phyloP scores from a whole-genome alignment of 805 yeast species.

The Barnettozyma salicaria region DNA sequence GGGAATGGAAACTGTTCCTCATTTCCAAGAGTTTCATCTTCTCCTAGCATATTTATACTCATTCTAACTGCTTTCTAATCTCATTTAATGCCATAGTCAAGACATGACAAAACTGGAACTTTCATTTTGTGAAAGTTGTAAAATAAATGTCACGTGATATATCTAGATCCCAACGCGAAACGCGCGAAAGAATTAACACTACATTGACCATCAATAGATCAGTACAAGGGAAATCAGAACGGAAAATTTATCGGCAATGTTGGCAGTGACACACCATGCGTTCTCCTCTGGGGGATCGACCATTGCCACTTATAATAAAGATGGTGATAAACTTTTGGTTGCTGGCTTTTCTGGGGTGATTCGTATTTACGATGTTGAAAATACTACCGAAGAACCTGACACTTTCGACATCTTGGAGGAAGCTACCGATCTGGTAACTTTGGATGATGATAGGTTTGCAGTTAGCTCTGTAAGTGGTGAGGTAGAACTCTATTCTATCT shows the following conservation, averaged over 20 bases:
- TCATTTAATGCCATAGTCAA: too few relatives aligned
- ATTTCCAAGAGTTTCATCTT: too few relatives aligned
- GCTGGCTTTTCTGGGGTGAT: conserved; percentile 23
- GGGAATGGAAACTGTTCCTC: conserved; percentile 28
- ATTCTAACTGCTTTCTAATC: too few relatives aligned
- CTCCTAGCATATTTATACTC: too few relatives aligned
- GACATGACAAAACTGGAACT: too few relatives aligned
- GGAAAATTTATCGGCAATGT: too few relatives aligned
- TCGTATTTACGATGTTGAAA: conserved; percentile 16
- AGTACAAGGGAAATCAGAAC: too few relatives aligned
- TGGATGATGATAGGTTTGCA: conserved; percentile 18
- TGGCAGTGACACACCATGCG: conserved; percentile 16
- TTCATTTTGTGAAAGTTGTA: too few relatives aligned
- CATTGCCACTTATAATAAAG: conserved; percentile 14
- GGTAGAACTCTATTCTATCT: conserved; percentile 22
- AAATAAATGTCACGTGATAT: too few relatives aligned
- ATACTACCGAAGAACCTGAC: conserved; percentile 24
- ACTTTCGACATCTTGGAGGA: conserved; percentile 22
- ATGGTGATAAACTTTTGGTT: conserved; percentile 20
- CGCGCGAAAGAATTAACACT: not conserved
- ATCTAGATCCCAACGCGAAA: not conserved
- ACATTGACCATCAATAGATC: too few relatives aligned
- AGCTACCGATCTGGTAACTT: conserved; percentile 15
- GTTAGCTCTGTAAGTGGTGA: conserved; percentile 22
- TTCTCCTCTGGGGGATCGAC: conserved; percentile 24